These are phyloP conservation scores for Westerdykella aurantiaca DNA, from an alignment of 2,329 filamentous ascomycete species.

Conservation along the genomic window DNA sequence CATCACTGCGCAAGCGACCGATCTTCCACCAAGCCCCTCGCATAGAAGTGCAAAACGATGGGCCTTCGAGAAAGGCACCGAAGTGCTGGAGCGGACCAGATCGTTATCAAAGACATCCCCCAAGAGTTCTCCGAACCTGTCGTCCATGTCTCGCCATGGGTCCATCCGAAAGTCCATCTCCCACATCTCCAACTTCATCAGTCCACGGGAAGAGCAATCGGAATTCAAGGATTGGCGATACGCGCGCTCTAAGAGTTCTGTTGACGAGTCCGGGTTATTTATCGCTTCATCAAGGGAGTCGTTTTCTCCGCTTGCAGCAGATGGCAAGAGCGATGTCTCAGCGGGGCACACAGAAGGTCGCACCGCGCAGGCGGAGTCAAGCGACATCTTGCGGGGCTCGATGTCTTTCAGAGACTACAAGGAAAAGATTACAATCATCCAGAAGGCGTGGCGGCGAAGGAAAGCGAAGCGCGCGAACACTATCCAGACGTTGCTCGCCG, in stretches of 20 bases:
- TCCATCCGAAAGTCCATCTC: slow-evolving; percentile 34
- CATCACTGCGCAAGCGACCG: slow-evolving; percentile 19
- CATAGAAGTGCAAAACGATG: slow-evolving; percentile 33
- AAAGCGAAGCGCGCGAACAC: slow-evolving; percentile 25
- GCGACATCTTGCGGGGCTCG: slow-evolving; percentile 6
- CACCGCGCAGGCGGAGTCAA: slow-evolving; percentile 18
- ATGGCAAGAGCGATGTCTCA: slow-evolving; percentile 22
- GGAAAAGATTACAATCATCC: slow-evolving; percentile 35
- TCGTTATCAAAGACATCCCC: slow-evolving; percentile 26
- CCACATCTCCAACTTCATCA: slow-evolving; percentile 28
- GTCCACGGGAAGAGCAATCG: slow-evolving; percentile 23
- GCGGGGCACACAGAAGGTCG: slow-evolving; percentile 22
- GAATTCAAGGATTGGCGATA: slow-evolving; percentile 25
- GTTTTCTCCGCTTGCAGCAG: slow-evolving; percentile 20
- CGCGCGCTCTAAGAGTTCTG: slow-evolving; percentile 13
- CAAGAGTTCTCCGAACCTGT: slow-evolving; percentile 23
- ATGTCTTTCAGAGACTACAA: slow-evolving; percentile 34
- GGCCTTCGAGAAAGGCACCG: slow-evolving; percentile 32
- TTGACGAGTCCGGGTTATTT: slow-evolving; percentile 15
- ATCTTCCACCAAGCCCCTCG: slow-evolving; percentile 27
- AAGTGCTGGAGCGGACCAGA: slow-evolving; percentile 30
- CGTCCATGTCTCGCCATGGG: slow-evolving; percentile 22
- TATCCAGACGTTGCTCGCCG: slow-evolving; percentile 11
- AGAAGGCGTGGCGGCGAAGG: slow-evolving; percentile 35
- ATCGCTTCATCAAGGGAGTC: slow-evolving; percentile 15